Base-by-base conservation (phyloP, 2,329 filamentous ascomycete genomes). In the Colletotrichum falcatum region DNA sequence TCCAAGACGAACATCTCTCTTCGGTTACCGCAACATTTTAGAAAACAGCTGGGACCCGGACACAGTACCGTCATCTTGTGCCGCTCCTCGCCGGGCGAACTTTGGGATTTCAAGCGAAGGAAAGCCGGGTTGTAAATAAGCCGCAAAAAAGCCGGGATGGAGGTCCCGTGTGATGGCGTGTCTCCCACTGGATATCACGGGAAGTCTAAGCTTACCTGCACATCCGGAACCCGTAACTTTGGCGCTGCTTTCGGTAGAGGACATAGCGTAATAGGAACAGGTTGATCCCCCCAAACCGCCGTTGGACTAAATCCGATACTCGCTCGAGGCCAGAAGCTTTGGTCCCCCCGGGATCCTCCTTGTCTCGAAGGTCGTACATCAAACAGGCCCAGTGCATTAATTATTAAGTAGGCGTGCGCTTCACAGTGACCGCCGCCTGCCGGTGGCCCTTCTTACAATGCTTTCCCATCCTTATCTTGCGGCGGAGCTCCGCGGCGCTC, bases 221-320 rank as follows among this genome's bases (percentile, higher is more conserved):
- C 46, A 61, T 33, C 14, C 39, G 49, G 16, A 64, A 18, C 49
- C 23, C 44, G 35, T 37, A 37, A 53, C 53, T 60, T 59, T 59
- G 46, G 48, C 30, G 37, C 42, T 44, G 49, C 39, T 66, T 61
- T 70, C 63, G 49, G 62, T n/a, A 26, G 60, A 56, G 48, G 48
- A 70, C 63, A 66, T 70, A 61, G 63, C 63, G 56, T 28, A 8
- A 51, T 20, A 58, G 18, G 30, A 33, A 7, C 30, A 4, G 30
- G 30, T 33, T 33, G 7, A 33, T 33, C n/a, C n/a, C n/a, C n/a
- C n/a, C n/a, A n/a, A n/a, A n/a, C n/a, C n/a, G n/a, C n/a, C n/a
- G n/a, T n/a, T n/a, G n/a, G n/a, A n/a, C n/a, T n/a, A n/a, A n/a
- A n/a, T n/a, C n/a, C n/a, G 23, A 46, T 23, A 14, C 39, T 12